A percentile compares a stretch with the other conserved stretches of the same genome.
Evolutionary conservation across 345 rosid genomes (phyloP).

Genomic region (Boechera stricta): DNA sequence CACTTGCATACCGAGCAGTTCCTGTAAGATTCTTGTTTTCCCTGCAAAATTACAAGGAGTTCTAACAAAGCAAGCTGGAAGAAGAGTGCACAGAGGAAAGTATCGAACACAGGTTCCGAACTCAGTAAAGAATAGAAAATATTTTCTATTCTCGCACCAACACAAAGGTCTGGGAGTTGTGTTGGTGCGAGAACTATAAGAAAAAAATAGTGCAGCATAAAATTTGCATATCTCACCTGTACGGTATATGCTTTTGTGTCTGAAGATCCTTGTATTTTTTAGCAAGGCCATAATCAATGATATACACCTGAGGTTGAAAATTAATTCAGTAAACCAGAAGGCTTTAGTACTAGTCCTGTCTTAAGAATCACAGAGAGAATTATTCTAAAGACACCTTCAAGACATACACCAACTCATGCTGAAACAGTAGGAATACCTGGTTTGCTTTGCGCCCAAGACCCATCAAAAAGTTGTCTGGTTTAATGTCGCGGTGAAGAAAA

Average conservation of each 20-base stretch:
- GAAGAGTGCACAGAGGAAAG: conserved; percentile 22
- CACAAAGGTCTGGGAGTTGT: background rate
- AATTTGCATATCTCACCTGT: conserved; percentile 36
- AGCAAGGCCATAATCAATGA: conserved; percentile 53
- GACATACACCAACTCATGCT: conserved; percentile 13
- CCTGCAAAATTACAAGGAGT: conserved; percentile 52
- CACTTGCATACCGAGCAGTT: conserved; percentile 97
- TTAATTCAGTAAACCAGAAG: background rate
- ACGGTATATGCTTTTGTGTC: conserved; percentile 50
- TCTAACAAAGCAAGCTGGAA: conserved; percentile 11
- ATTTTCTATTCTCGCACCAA: background rate
- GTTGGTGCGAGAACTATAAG: background rate
- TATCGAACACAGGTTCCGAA: conserved; percentile 6
- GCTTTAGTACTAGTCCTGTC: conserved; percentile 16
- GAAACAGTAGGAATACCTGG: conserved; percentile 61
- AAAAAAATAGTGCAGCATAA: background rate
- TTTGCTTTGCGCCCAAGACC: conserved; percentile 93
- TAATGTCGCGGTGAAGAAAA: conserved; percentile 96
- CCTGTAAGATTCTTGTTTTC: conserved; percentile 99
- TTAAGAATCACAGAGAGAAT: background rate
- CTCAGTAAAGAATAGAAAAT: background rate
- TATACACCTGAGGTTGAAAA: conserved; percentile 41
- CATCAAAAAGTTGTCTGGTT: conserved; percentile 98
- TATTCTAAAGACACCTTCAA: background rate
- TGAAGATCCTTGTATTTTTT: conserved; percentile 49